Base-by-base conservation (phyloP, 176 grass and related monocot genomes). In the Phragmites australis region DNA sequence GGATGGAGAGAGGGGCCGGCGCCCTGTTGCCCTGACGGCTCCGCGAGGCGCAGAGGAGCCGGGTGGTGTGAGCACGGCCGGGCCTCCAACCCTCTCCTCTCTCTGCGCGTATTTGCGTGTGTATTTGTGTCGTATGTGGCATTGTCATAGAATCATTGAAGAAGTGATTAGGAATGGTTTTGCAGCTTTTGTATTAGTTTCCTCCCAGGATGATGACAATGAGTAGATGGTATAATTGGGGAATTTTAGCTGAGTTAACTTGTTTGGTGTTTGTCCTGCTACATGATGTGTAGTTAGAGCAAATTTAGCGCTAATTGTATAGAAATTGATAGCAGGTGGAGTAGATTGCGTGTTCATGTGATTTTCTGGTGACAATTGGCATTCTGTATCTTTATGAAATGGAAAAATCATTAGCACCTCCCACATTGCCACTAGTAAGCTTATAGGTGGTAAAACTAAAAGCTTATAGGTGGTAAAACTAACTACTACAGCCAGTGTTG, bases 281-380 rank as follows among this genome's bases (percentile, higher is more conserved):
- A 70, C 52, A 70, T 70, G 61, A 32, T 70, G 51, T 39, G 46
- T 75, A 72, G 51, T 49, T 76, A 62, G 40, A 72, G 40, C 22
- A 89, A 66, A 50, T 51, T 46, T 89, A 85, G 65, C 4, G 2
- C 30, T 78, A 82, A 77, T 72, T 89, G 88, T 89, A 89, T 72
- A 89, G 58, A 76, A 72, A 77, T 26, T 77, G 34, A 82, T 48
- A 51, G 57, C 48, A 51, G 65, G 13, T 50, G 68, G 23, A 72
- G 27, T 52, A 56, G 13, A 71, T 40, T 77, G 17, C 43, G 65
- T 85, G 71, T 47, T 82, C 23, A 64, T 83, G 32, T 76, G 40
- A 3, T 30, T 56, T 78, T 82, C 49, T 22, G 25, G 44, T 70
- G 60, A 27, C 37, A 52, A 31, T 57, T 59, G 22, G n/a, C 26